Base-by-base conservation (phyloP, 352 stramenopile genomes). In the Pythium folliculosum region DNA sequence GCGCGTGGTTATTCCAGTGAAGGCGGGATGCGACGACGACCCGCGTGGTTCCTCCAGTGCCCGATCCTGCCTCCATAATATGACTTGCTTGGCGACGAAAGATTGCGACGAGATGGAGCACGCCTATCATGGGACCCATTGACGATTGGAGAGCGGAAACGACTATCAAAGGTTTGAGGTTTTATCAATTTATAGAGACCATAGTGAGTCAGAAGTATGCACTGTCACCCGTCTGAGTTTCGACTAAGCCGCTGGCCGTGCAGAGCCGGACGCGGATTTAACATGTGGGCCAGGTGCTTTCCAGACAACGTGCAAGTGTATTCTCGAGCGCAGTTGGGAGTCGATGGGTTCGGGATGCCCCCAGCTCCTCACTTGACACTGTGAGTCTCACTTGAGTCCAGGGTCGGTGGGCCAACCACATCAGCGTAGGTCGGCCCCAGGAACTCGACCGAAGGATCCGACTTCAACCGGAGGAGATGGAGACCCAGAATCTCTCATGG, bases 1-100 rank as follows among this genome's bases (percentile, higher is more conserved):
- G 81, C 37, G 67, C 70, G 65, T 92, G 86, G 67, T 78, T 90
- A 61, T 77, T 77, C 86, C 86, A 94, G 63, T 94, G 86, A 23
- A 91, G 61, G 3, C 86, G 77, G 48, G 82, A 87, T 25, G 70
- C 82, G 16, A 91, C 81, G 16, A 91, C 77, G 9, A 70, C 2
- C 10, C 37, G 40, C 40, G 17, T 16, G 2, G 9, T 16, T n/a
- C 14, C 9, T 21, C 14, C 40, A n/a, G 40, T 3, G 10, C 14
- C 40, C 4, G 40, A 47, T 16, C n/a, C 23, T 6, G 27, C 27
- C 27, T 32, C 27, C 27, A 32, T 32, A 21, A 60, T 32, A 6
- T 5, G 27, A 32, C 27, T 32, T 5, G 27, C 27, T 32, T 32
- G 27, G 27, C 27, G 27, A 32, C 27, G 35, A 40, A 45, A 14